phyloP scores from a whole-genome alignment of 1,139 yeast genomes.

The Taiozyma sp. region DNA sequence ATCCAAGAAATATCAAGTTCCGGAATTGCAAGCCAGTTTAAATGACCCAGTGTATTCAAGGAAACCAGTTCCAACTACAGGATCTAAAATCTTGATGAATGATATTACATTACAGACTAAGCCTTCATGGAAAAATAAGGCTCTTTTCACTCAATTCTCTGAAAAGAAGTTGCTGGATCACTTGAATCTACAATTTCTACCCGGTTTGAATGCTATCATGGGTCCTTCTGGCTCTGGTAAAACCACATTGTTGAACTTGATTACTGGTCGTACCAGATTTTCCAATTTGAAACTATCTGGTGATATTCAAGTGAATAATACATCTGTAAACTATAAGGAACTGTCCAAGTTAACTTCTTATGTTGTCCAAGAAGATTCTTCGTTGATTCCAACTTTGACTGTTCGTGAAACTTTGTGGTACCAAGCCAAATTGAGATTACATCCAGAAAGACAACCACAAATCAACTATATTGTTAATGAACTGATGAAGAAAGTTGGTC shows the following conservation, averaged over 20 bases:
- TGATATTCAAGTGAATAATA: slow-evolving; percentile 36
- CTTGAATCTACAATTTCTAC: slow-evolving; percentile 53
- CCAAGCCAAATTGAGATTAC: slow-evolving; percentile 64
- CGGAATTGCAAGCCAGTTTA: not conserved
- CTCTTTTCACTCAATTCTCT: not conserved
- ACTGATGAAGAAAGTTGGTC: slow-evolving; percentile 62
- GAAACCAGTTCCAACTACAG: not conserved
- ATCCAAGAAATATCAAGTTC: not conserved
- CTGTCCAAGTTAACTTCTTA: slow-evolving; percentile 57
- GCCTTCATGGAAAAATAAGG: slow-evolving; percentile 8
- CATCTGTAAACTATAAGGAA: slow-evolving; percentile 37
- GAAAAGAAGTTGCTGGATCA: slow-evolving; percentile 39
- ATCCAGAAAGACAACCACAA: slow-evolving; percentile 28
- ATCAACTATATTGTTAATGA: slow-evolving; percentile 42
- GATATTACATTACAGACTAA: slow-evolving; percentile 1
- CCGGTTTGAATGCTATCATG: slow-evolving; percentile 74
- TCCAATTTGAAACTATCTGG: slow-evolving; percentile 36
- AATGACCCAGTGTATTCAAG: not conserved
- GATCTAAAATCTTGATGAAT: not conserved
- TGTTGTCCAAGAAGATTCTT: slow-evolving; percentile 78
- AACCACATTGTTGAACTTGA: slow-evolving; percentile 60
- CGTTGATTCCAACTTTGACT: slow-evolving; percentile 63
- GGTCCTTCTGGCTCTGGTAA: slow-evolving; percentile 89
- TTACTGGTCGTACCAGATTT: slow-evolving; percentile 59
- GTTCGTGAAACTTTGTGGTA: slow-evolving; percentile 70